These are phyloP conservation scores for Pythium brassicae DNA, from an alignment of 352 stramenopile genomes.

Conservation along the genomic window DNA sequence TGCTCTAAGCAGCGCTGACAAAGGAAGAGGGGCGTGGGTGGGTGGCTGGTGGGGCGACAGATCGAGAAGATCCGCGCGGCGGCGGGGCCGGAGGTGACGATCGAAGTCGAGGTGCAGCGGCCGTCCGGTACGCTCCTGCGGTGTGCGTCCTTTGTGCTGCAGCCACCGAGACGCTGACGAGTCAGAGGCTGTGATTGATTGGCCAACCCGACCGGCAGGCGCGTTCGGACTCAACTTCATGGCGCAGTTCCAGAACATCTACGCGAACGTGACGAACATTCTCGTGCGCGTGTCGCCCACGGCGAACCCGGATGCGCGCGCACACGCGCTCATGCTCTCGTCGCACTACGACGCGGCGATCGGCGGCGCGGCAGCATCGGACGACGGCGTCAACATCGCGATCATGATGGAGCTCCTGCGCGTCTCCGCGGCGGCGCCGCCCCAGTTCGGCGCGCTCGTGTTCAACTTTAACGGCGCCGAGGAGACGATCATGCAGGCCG, in stretches of 20 bases:
- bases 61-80: constrained; percentile 46
- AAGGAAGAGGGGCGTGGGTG: too few species aligned
- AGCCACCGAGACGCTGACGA: too few species aligned
- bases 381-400: constrained; percentile 76
- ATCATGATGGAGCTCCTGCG: constrained; percentile 77
- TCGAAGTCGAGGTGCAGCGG: constrained; percentile 62
- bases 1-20: too few species aligned
- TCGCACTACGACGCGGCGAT: constrained; percentile 80
- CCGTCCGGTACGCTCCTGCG: constrained; percentile 47
- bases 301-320: constrained; percentile 19
- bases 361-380: constrained; percentile 58
- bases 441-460: constrained; percentile 43
- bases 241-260: constrained; percentile 81
- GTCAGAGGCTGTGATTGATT: too few species aligned
- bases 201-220: too few species aligned
- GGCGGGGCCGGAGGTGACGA: constrained; percentile 26
- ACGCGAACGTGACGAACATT: constrained; percentile 83
- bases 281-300: constrained; percentile 50
- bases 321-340: constrained; percentile 67
- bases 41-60: too few species aligned
- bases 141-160: too few species aligned
- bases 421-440: constrained; percentile 34
- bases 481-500: constrained; percentile 75
- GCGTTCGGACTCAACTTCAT: constrained; percentile 78
- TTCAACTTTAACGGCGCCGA: constrained; percentile 84